These are phyloP conservation scores for Apophysomyces trapeziformis DNA, from an alignment of 371 early-diverging fungal genomes.

Conservation along the genomic window DNA sequence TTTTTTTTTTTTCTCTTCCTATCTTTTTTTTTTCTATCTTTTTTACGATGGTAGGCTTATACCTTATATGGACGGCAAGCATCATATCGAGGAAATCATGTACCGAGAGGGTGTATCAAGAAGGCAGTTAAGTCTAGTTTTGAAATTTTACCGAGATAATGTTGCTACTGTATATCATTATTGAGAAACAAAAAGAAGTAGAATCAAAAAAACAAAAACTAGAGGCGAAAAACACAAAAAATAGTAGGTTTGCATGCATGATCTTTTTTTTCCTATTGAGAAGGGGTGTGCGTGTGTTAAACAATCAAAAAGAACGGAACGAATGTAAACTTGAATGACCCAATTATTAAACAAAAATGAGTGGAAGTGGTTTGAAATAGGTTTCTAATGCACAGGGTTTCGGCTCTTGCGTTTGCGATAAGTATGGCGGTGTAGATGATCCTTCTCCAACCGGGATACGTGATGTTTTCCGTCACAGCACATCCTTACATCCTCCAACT, in stretches of 20 bases:
- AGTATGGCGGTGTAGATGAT: slow-evolving; percentile 29
- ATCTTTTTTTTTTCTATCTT: too few species aligned
- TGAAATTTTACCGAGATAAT: slow-evolving; percentile 61
- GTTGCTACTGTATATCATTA: slow-evolving; percentile 57
- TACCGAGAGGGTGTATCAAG: slow-evolving; percentile 75
- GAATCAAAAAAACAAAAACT: background rate
- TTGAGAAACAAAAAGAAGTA: slow-evolving; percentile 14
- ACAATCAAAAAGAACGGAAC: background rate
- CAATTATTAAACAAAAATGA: background rate
- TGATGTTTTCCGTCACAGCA: slow-evolving; percentile 49
- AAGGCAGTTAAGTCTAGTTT: slow-evolving; percentile 63
- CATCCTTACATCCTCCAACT: slow-evolving; percentile 43
- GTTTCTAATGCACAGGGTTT: slow-evolving; percentile 1
- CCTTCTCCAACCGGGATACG: slow-evolving; percentile 31
- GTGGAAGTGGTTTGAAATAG: background rate
- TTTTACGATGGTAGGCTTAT: slow-evolving; percentile 43
- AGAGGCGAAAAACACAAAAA: background rate
- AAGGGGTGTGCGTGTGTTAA: background rate
- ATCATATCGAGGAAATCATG: slow-evolving; percentile 83
- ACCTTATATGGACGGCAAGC: slow-evolving; percentile 83
- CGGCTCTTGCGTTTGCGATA: slow-evolving; percentile 28
- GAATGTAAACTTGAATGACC: background rate
- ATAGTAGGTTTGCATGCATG: background rate
- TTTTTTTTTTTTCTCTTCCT: too few species aligned
- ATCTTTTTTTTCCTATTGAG: background rate